A percentile compares a stretch with the other conserved stretches of the same genome.
phyloP scores from a whole-genome alignment of 306 rosid genomes.

The peach (Prunus persica) region Prunus_persica_NCBIv2 NC_034011.1:9436501-9437000 shows the following conservation, averaged over 20 bases:
- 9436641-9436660: background rate
- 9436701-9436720: background rate
- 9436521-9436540: slow-evolving; percentile 94
- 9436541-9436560: slow-evolving; percentile 77
- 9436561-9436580: slow-evolving; percentile 53
- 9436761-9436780: too few relatives aligned
- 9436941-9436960: background rate
- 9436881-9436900: background rate
- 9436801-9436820: background rate
- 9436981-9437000: background rate
- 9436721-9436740: too few relatives aligned
- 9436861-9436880: background rate
- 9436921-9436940: background rate
- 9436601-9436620: slow-evolving; percentile 68
- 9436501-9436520: slow-evolving; percentile 78
- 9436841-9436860: background rate
- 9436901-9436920: background rate
- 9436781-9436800: background rate
- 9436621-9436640: slow-evolving; percentile 49
- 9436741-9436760: too few relatives aligned
- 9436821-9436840: background rate
- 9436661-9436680: background rate
- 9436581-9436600: slow-evolving; percentile 67
- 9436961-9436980: too few relatives aligned
- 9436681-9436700: slow-evolving; percentile 4